Conservation (phyloP, 768 basidiomycete species). For the Amanita inopinata region DNA sequence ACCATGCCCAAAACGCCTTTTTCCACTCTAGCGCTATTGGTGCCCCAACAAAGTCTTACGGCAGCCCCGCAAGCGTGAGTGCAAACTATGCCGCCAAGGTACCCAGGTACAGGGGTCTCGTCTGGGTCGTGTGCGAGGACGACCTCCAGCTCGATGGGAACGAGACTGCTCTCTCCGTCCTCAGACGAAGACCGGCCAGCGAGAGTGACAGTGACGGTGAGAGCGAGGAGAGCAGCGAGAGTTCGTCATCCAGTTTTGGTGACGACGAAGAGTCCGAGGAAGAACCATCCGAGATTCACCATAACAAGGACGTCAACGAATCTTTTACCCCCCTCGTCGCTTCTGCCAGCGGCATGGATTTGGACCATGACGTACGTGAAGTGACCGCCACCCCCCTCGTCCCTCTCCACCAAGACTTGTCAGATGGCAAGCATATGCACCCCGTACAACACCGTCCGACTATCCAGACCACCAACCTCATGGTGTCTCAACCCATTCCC, state of each 20-base stretch:
- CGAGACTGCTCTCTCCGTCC: constrained; percentile 22
- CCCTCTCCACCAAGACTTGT: constrained; percentile 20
- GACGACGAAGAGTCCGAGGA: constrained; percentile 18
- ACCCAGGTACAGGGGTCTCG: constrained; percentile 56
- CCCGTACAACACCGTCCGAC: constrained; percentile 30
- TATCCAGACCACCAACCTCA: constrained; percentile 5
- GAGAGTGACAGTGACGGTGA: constrained; percentile 15
- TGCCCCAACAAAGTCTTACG: constrained; percentile 12
- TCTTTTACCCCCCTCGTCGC: constrained; percentile 4
- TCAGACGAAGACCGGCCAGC: constrained; percentile 7
- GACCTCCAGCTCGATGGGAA: constrained; percentile 36
- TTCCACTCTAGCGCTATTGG: constrained; percentile 38
- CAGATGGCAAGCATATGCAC: constrained; percentile 44
- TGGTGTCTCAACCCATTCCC: constrained; percentile 8
- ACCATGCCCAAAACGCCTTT: constrained; percentile 72
- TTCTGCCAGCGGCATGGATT: constrained; percentile 10
- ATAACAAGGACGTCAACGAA: constrained; percentile 12
- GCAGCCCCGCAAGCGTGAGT: constrained; percentile 9
- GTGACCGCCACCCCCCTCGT: constrained; percentile 12
- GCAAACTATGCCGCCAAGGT: constrained; percentile 19
- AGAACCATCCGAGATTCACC: constrained; percentile 17
- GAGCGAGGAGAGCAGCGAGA: constrained; percentile 18
- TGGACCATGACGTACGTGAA: constrained; percentile 14
- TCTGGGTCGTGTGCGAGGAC: constrained; percentile 79
- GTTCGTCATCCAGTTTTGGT: constrained; percentile 14